These are phyloP conservation scores for Cenchrus fungigraminus DNA, from an alignment of 176 grass and related monocot species.

Conservation along the genomic window DNA sequence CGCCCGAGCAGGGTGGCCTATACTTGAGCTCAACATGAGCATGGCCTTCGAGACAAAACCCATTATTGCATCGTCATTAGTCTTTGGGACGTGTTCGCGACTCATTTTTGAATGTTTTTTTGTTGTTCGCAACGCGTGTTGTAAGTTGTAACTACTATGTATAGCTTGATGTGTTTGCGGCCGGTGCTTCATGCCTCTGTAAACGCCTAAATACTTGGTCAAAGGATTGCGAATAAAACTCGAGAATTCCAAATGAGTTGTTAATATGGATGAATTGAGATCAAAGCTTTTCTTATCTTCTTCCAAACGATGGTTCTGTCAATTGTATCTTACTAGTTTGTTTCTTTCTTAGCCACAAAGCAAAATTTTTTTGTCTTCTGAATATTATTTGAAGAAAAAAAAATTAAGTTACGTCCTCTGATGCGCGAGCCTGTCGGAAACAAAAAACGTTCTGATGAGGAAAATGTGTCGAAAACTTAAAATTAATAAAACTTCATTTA, in stretches of 20 bases:
- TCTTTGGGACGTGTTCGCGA: neutral
- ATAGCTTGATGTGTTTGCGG: constrained; percentile 10
- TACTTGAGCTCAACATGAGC: constrained; percentile 22
- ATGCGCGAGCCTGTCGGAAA: too few species aligned
- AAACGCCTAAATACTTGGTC: neutral
- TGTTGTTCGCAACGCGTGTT: neutral
- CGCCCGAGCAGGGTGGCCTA: constrained; percentile 39
- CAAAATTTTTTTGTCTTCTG: neutral
- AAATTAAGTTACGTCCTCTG: neutral
- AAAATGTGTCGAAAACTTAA: neutral
- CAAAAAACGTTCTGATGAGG: neutral
- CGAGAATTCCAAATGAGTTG: neutral
- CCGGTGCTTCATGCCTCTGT: neutral
- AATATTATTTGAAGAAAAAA: neutral
- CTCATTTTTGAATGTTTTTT: neutral
- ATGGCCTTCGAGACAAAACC: neutral
- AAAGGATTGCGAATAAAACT: constrained; percentile 19
- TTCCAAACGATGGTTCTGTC: neutral
- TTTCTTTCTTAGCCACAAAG: neutral
- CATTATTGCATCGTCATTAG: neutral
- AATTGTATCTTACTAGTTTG: neutral
- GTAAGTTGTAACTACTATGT: neutral
- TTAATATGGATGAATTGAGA: neutral
- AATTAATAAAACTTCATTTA: too few species aligned
- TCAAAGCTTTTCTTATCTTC: neutral